Conservation (phyloP, 2,329 filamentous ascomycete genomes). For the Penicillium nordicum region DNA sequence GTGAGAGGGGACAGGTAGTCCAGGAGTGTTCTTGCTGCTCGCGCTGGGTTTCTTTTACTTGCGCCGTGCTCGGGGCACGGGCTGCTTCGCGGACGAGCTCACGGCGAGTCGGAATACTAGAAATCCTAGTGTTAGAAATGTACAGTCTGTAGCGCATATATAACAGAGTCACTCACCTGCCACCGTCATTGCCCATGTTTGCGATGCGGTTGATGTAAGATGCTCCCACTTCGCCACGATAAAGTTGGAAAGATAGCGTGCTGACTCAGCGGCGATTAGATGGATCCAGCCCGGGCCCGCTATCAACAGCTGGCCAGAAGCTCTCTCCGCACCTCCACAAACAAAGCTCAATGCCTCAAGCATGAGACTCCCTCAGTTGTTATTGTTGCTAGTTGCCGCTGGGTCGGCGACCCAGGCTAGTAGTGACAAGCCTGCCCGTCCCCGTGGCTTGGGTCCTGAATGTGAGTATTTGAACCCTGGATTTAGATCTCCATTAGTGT, state of each 20-base stretch:
- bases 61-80: constrained; percentile 72
- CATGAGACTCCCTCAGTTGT: constrained; percentile 38
- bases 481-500: constrained; percentile 15
- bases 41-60: constrained; percentile 82
- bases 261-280: constrained; percentile 36
- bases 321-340: constrained; percentile 32
- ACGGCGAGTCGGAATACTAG: constrained; percentile 82
- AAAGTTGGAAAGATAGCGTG: constrained; percentile 21
- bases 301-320: constrained; percentile 41
- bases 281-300: constrained; percentile 12
- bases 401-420: constrained; percentile 48
- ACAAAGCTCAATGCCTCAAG: constrained; percentile 36
- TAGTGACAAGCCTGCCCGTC: constrained; percentile 65
- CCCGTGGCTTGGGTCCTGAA: constrained; percentile 83
- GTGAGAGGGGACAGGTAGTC: constrained; percentile 83
- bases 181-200: constrained; percentile 94
- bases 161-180: constrained; percentile 52
- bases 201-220: constrained; percentile 1
- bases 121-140: constrained; percentile 2
- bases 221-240: constrained; percentile 15
- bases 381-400: constrained; percentile 36
- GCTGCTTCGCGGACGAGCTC: constrained; percentile 95
- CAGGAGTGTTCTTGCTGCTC: constrained; percentile 85
- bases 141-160: no score
- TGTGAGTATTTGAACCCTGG: constrained; percentile 60